Evolutionary conservation across 352 stramenopile genomes (phyloP).

Genomic region (Phytophthora tubulina): DNA sequence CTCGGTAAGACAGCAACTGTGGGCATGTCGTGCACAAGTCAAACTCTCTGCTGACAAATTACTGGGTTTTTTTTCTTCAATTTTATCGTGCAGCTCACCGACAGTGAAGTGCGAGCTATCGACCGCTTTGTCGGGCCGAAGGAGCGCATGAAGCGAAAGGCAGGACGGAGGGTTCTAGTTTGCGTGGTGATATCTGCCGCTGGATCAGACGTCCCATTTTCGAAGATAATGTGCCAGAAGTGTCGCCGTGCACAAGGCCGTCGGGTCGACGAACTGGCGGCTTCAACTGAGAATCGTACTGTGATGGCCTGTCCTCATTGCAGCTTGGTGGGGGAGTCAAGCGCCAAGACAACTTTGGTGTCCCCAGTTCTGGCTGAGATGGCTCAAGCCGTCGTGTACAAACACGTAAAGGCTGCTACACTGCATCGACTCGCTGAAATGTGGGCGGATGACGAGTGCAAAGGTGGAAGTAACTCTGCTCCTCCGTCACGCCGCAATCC

Average conservation of each 20-base stretch:
- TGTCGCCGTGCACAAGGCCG: constrained; percentile 63
- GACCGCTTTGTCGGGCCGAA: constrained; percentile 61
- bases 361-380: constrained; percentile 47
- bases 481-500: constrained; percentile 5
- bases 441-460: constrained; percentile 31
- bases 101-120: constrained; percentile 59
- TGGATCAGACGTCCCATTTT: constrained; percentile 51
- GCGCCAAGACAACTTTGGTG: constrained; percentile 29
- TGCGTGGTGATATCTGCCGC: constrained; percentile 61
- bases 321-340: constrained; percentile 33
- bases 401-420: constrained; percentile 61
- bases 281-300: constrained; percentile 16
- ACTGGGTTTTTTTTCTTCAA: neutral
- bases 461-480: constrained; percentile 14
- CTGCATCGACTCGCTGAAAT: constrained; percentile 62
- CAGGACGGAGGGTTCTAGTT: constrained; percentile 42
- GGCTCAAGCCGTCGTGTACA: constrained; percentile 57
- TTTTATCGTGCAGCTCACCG: constrained; percentile 44
- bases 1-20: constrained; percentile 37
- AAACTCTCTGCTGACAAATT: constrained; percentile 7
- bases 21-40: neutral
- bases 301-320: constrained; percentile 71
- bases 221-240: constrained; percentile 56
- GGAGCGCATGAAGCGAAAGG: constrained; percentile 35
- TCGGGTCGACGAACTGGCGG: constrained; percentile 45